These are phyloP conservation scores for Acanthamoeba divionensis DNA, from an alignment of 208 protist species.

Conservation along the genomic window DNA sequence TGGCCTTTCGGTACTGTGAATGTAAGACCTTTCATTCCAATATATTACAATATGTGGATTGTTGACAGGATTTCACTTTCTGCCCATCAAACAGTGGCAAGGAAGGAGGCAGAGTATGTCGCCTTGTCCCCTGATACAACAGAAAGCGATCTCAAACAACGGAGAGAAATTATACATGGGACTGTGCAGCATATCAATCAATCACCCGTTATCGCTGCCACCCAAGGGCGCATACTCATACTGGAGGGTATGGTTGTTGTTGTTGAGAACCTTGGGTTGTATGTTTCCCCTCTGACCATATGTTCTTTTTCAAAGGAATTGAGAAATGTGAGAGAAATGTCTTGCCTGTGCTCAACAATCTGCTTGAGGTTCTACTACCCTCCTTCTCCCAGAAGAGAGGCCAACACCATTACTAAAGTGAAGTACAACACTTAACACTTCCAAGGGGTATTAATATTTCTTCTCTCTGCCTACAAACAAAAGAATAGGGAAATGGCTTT, in stretches of 20 bases:
- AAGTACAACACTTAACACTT: too few relatives aligned
- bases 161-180: conserved; percentile 82
- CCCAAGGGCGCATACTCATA: conserved; percentile 87
- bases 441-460: not conserved
- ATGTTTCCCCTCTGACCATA: not conserved
- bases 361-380: not conserved
- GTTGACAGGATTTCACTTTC: too few relatives aligned
- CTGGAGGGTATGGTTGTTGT: conserved; percentile 82
- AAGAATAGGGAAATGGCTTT: conserved; percentile 95
- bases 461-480: conserved; percentile 73
- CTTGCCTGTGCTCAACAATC: conserved; percentile 63
- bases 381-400: not conserved
- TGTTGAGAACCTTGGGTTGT: not conserved
- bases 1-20: conserved; percentile 79
- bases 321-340: conserved; percentile 94
- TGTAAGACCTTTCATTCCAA: not conserved
- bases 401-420: not conserved
- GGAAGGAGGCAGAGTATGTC: conserved; percentile 85
- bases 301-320: conserved; percentile 60
- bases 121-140: conserved; percentile 91
- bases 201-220: conserved; percentile 88
- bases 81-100: not conserved
- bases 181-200: conserved; percentile 90
- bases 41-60: not conserved
- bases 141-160: conserved; percentile 92